Conservation (phyloP, 176 grass and related monocot species). For the Pontederia paniculata region DNA sequence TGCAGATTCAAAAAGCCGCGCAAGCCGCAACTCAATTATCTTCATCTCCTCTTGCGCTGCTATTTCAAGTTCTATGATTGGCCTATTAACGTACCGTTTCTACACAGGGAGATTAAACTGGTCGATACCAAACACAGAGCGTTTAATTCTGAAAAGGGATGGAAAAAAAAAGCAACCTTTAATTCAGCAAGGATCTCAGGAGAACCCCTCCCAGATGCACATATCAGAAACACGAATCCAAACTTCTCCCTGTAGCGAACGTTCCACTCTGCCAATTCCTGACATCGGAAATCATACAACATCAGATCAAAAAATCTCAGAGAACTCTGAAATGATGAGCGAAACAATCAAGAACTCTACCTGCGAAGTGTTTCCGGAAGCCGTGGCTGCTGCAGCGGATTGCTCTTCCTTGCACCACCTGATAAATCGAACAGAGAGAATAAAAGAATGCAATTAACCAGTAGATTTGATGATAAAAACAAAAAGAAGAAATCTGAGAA, state of each 20-base stretch:
- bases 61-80: constrained; percentile 74
- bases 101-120: constrained; percentile 25
- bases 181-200: constrained; percentile 82
- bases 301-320: constrained; percentile 6
- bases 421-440: constrained; percentile 8
- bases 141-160: not conserved
- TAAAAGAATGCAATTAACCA: too few species aligned
- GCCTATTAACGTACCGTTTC: constrained; percentile 75
- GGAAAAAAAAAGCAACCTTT: constrained; percentile 36
- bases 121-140: not conserved
- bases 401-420: constrained; percentile 96
- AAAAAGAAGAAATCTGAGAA: not conserved
- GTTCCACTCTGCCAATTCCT: constrained; percentile 84
- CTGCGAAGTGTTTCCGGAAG: constrained; percentile 42
- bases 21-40: constrained; percentile 69
- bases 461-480: not conserved
- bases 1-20: constrained; percentile 50
- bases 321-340: not conserved
- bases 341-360: constrained; percentile 18
- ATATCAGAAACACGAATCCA: constrained; percentile 68
- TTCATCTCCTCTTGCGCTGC: constrained; percentile 90
- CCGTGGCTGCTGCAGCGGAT: constrained; percentile 44
- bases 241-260: constrained; percentile 61
- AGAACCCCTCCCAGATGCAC: constrained; percentile 57
- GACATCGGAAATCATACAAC: not conserved